Conservation (phyloP, 495 filamentous ascomycete genomes). For the Barbatosphaeria neglecta region DNA sequence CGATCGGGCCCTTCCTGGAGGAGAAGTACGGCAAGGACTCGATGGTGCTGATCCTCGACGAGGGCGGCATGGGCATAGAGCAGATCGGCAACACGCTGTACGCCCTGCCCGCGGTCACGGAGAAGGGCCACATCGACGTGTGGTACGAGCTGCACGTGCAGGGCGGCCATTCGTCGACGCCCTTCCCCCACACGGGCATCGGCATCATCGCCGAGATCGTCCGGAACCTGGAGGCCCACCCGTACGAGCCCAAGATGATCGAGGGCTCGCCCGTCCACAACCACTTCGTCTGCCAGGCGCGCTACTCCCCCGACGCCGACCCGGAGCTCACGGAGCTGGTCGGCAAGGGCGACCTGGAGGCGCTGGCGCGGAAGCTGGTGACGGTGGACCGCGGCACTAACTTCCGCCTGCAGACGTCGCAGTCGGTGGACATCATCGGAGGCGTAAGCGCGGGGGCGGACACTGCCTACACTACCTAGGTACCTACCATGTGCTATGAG, state of each 20-base stretch:
- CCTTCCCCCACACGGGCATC: conserved; percentile 50
- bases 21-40: conserved; percentile 42
- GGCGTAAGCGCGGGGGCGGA: conserved; percentile 17
- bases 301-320: conserved; percentile 15
- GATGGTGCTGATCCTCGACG: conserved; percentile 51
- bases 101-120: conserved; percentile 27
- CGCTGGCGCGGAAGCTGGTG: conserved; percentile 43
- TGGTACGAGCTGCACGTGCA: conserved; percentile 43
- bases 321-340: conserved; percentile 20
- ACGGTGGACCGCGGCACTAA: conserved; percentile 38
- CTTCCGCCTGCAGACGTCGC: conserved; percentile 51
- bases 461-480: not conserved
- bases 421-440: conserved; percentile 31
- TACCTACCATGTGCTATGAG: not conserved
- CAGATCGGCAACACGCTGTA: conserved; percentile 35
- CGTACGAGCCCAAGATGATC: conserved; percentile 32
- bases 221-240: conserved; percentile 46
- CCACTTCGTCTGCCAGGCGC: conserved; percentile 40
- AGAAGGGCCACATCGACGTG: conserved; percentile 45
- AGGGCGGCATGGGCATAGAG: conserved; percentile 43
- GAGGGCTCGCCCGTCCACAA: conserved; percentile 22
- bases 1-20: conserved; percentile 38
- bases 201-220: conserved; percentile 53
- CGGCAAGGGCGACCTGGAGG: conserved; percentile 42
- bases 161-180: conserved; percentile 50